Evolutionary conservation across 495 filamentous ascomycete genomes (phyloP), one percentile per base, ranked within the genome.

Genomic region (Penicilliopsis zonata): DNA sequence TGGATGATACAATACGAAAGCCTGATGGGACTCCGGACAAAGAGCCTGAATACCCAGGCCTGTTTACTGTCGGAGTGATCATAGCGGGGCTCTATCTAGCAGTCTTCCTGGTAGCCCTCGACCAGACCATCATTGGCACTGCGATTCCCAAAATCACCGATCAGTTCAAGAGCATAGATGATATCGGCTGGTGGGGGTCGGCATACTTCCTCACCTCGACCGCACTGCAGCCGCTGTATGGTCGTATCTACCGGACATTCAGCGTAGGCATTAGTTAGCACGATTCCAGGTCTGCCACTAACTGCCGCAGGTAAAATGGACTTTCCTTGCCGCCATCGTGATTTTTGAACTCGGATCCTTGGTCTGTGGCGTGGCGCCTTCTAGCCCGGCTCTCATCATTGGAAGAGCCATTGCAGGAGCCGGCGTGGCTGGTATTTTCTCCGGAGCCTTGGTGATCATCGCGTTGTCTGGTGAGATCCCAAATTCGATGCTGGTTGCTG

Each of bases 401-500:
- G 83, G 82, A 4, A 69, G 83, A n/a, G 80, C 83, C 10, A 59
- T 87, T 24, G 75, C 80, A 9, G 82, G 82, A 8, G 40, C 83
- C 18, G 82, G 82, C 5, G 63, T 63, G 14, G 77, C 80, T 2
- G 86, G 82, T 26, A 75, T 90, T 34, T 82, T 82, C 49, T 73
- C 74, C 1, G 86, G 85, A 3, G 72, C 73, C 0, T 57, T 86
- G 26, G 66, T 81, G 26, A 84, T 88, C 42, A 61, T 90, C 1
- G 66, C 71, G 16, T n/a, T 23, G 21, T 23, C 21, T 6, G 21
- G 21, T 23, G n/a, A 6, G 21, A 23, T 6, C 21, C n/a, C 6
- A 6, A 6, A n/a, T 6, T n/a, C n/a, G 6, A 23, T n/a, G 21
- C 21, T 23, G 6, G 21, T 6, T 23, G 21, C 21, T n/a, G n/a